Base-by-base conservation (phyloP, 129 eudicot species). In the Chrysanthemum seticuspe region DNA sequence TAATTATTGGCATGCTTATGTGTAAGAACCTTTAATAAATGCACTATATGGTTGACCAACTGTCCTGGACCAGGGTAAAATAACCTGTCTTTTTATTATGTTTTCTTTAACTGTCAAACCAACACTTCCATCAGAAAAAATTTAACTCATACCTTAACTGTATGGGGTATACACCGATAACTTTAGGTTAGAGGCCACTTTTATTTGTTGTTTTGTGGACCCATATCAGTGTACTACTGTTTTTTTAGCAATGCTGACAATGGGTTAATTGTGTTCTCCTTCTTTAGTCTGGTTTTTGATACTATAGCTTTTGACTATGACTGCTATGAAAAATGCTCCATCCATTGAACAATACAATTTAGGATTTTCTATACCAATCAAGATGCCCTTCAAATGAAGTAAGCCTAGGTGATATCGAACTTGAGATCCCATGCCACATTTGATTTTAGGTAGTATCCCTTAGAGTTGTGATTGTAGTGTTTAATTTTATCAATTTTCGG, bases 31-130 rank as follows among this genome's bases (percentile, higher is more conserved):
- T 76, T 66, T 76, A 75, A 54, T 47, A 58, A 76, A 67, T 62
- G 80, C 80, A 57, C 68, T 76, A 4, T 76, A 51, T 76, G 15
- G 80, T 48, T 76, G 80, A 76, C 74, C 74, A 58, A 67, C 80
- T 67, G 68, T 76, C 68, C 31, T 56, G 73, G 74, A 67, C 68
- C 80, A 67, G 10, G 59, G 50, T 76, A 66, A 76, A 76, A 74
- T 40, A 76, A 48, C 51, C 74, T 57, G 80, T 68, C 14, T 45
- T 0, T 75, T n/a, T 50, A 45, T 61, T 16, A 51, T 74, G 54
- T 18, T 51, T 51, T 63, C 8, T 59, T 6, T 12, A 58, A 14
- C 76, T 72, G 45, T 45, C 21, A 59, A 27, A 72, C 65, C 29
- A 5, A 49, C 60, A 14, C 5, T 2, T 47, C 53, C 25, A 72